A percentile compares a stretch with the other conserved stretches of the same genome.
phyloP scores from a whole-genome alignment of 2,329 filamentous ascomycete genomes.

The Exutisphaerella laricina region DNA sequence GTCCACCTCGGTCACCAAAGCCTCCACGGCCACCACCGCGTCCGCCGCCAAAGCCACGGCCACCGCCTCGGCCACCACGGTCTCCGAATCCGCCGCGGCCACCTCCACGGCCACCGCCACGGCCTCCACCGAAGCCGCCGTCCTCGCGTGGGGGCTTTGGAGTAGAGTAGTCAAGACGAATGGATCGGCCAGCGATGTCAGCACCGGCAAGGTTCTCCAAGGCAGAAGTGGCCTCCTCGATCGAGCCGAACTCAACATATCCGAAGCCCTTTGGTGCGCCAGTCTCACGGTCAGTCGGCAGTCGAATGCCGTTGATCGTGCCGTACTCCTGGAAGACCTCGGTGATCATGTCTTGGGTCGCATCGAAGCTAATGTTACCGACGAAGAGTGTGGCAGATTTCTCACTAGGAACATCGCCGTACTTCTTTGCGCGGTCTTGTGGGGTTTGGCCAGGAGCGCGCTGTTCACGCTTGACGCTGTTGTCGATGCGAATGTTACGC shows the following conservation, averaged over 20 bases:
- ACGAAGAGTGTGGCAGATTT: conserved; percentile 85
- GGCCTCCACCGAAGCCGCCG: conserved; percentile 42
- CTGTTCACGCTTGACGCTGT: conserved; percentile 61
- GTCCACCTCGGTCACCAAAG: conserved; percentile 46
- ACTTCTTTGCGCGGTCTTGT: conserved; percentile 56
- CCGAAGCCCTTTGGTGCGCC: conserved; percentile 88
- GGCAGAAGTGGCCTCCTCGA: conserved; percentile 76
- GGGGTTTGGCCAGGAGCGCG: conserved; percentile 40
- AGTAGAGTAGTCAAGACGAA: conserved; percentile 78
- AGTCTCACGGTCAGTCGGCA: conserved; percentile 81
- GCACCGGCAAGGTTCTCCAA: conserved; percentile 65
- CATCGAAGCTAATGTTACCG: conserved; percentile 82
- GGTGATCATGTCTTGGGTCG: conserved; percentile 67
- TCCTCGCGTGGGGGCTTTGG: conserved; percentile 50
- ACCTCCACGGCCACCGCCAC: conserved; percentile 40
- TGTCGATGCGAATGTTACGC: conserved; percentile 72
- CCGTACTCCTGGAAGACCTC: conserved; percentile 68
- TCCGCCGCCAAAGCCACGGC: conserved; percentile 28
- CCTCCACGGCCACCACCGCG: conserved; percentile 38
- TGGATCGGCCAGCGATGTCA: conserved; percentile 64
- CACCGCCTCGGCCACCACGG: conserved; percentile 30
- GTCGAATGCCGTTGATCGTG: conserved; percentile 70
- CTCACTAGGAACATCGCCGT: conserved; percentile 71
- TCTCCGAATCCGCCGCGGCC: conserved; percentile 36
- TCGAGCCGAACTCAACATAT: conserved; percentile 75